Evolutionary conservation across 441 rosid species (phyloP), one percentile per base, ranked within the genome.

Genomic region (Eruca vesicaria): DNA sequence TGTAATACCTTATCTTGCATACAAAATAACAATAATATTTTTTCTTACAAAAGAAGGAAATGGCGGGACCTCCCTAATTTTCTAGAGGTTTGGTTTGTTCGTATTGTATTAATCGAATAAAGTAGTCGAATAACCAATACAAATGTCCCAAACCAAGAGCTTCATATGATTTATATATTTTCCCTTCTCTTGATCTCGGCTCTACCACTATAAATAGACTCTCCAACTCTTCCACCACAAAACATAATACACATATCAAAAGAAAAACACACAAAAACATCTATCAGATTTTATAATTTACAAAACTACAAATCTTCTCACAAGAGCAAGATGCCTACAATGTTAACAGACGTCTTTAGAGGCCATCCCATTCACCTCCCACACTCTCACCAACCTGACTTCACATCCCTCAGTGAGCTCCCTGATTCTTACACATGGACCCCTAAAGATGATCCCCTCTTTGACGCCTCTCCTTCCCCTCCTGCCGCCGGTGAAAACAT

Each of bases 401-500:
- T 95, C 62, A 70, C 78, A 68, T 80, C 95, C 26, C 82, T 90
- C 29, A 77, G 79, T 57, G 92, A 90, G 64, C 80, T 94, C 19
- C 99, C 99, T 0, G 96, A 92, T 70, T 89, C 93, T 6, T 86
- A 84, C 85, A 72, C 82, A 31, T 94, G 99, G 99, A 74, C 80
- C 64, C 87, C 84, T 10, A 79, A 35, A 20, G 88, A 84, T n/a
- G 86, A 83, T 62, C 53, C 69, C 62, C 78, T 78, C 56, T 66
- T 77, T 20, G n/a, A 68, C 26, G 67, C 63, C 20, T 10, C 71
- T 56, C 69, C 74, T 68, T 75, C 74, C 65, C 61, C 60, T 74
- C 7, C 16, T 10, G 31, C 65, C 56, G 2, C 71, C 16, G 9
- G 36, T 19, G 93, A 89, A 74, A 69, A 80, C 14, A 83, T 90